phyloP scores from a whole-genome alignment of 73 alveolate species.

The Tetrahymena borealis region DNA sequence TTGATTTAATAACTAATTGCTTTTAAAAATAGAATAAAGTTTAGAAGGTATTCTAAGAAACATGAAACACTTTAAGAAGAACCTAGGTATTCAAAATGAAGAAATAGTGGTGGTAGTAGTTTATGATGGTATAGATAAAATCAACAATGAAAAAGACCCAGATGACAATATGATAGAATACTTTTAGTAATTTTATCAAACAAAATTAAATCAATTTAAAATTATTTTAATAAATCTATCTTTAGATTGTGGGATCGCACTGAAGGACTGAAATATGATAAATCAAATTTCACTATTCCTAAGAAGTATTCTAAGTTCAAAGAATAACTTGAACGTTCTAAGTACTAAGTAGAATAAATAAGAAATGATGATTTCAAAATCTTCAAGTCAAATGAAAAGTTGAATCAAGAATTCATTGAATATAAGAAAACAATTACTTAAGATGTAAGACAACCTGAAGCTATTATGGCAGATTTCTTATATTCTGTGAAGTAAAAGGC shows the following conservation, averaged over 20 bases:
- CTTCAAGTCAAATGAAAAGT: not conserved
- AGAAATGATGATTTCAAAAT: not conserved
- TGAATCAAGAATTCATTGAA: not conserved
- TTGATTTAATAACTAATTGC: not conserved
- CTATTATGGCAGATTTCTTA: not conserved
- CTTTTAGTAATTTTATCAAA: not conserved
- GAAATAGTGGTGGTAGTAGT: not conserved
- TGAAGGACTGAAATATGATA: not conserved
- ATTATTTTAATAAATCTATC: not conserved
- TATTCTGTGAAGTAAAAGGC: not conserved
- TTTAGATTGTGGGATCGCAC: not conserved
- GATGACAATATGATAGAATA: not conserved
- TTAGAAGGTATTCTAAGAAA: not conserved
- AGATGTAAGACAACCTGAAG: not conserved
- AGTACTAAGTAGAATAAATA: not conserved
- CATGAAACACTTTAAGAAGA: not conserved
- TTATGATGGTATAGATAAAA: not conserved
- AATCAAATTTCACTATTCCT: not conserved
- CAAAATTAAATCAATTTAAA: not conserved
- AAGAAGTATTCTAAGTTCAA: not conserved
- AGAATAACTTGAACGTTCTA: not conserved
- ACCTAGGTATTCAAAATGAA: not conserved
- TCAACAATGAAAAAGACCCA: not conserved
- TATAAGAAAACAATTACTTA: not conserved
- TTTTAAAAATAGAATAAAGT: not conserved